These are phyloP conservation scores for Boletellus deceptivus DNA, from an alignment of 1,284 basidiomycete genomes.

Conservation along the genomic window DNA sequence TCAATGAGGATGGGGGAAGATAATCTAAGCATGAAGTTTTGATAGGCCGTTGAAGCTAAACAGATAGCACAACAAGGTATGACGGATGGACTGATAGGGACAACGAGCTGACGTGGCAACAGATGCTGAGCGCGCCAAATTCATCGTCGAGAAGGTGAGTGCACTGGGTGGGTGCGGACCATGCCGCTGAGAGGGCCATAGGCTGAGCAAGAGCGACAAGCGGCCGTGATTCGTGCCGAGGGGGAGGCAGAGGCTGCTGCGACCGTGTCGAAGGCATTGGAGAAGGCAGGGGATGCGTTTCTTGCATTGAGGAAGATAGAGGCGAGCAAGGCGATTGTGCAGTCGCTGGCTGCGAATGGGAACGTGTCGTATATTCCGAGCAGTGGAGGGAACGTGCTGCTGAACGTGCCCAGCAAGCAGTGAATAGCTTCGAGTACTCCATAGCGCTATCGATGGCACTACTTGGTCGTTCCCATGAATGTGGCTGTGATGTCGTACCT, in stretches of 20 bases:
- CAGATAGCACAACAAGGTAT: slow-evolving; percentile 93
- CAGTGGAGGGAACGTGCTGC: slow-evolving; percentile 72
- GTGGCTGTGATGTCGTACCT: slow-evolving; percentile 27
- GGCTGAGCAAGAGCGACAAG: slow-evolving; percentile 99
- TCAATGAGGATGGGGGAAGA: neutral
- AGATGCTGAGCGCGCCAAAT: slow-evolving; percentile 98
- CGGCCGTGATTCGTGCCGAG: slow-evolving; percentile 95
- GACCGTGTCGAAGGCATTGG: slow-evolving; percentile 90
- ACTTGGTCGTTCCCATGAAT: slow-evolving; percentile 20
- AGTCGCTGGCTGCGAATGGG: slow-evolving; percentile 73
- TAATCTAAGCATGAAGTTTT: slow-evolving; percentile 8
- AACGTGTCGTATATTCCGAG: slow-evolving; percentile 90
- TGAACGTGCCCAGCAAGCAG: slow-evolving; percentile 75
- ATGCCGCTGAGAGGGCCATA: slow-evolving; percentile 33
- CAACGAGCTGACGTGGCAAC: slow-evolving; percentile 14
- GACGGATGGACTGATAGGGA: slow-evolving; percentile 12
- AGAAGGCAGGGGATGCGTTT: slow-evolving; percentile 94
- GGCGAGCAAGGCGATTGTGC: slow-evolving; percentile 93
- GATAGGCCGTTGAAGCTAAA: slow-evolving; percentile 93
- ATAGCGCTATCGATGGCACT: neutral
- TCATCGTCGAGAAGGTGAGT: slow-evolving; percentile 93
- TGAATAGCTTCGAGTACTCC: slow-evolving; percentile 23
- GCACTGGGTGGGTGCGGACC: neutral
- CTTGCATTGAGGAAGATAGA: slow-evolving; percentile 96
- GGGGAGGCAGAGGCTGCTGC: slow-evolving; percentile 97